Evolutionary conservation across 176 grass and related monocot species (phyloP), one percentile per base, ranked within the genome.

Genomic region (Triticum monococcum): DNA sequence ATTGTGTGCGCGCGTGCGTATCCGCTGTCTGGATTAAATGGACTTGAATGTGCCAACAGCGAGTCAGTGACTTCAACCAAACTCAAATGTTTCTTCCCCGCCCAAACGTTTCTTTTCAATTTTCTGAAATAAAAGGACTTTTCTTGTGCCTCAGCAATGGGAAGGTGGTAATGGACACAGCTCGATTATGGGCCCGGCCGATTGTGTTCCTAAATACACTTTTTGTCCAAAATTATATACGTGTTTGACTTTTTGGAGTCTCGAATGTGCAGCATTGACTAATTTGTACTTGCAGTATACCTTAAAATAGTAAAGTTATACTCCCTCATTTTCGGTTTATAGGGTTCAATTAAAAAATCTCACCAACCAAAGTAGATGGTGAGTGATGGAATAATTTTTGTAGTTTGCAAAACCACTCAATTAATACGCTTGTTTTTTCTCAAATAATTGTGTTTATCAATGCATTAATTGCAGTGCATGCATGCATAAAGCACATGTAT

Each of bases 61-160:
- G 67, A 75, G 74, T 26, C 50, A 54, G 16, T 54, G 50, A 54
- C 50, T 54, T 54, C 12, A 90, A 87, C 57, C 80, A n/a, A 64
- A 59, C 43, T 14, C 14, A 23, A 23, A 45, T 12, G 12, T 25
- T 30, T 50, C 43, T 40, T 41, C 40, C 40, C 0, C 40, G 40
- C 40, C 10, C 14, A 23, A 23, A 43, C 3, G 12, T 25, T 28
- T 50, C 41, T 13, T 20, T 41, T n/a, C 4, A 75, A 75, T 16
- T 73, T 8, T 73, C 38, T 41, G 22, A 11, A 1, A 43, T n/a
- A 18, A 67, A 11, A 12, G n/a, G 56, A 22, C 7, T 22, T 22
- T 57, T 18, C 5, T 54, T 54, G 50, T 54, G 50, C 16, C 50
- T 18, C 16, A 54, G 16, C 50, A 18, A 54, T 1, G 16, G 50